Base-by-base conservation (phyloP, 306 rosid genomes). In the Fragaria ananassa region DNA sequence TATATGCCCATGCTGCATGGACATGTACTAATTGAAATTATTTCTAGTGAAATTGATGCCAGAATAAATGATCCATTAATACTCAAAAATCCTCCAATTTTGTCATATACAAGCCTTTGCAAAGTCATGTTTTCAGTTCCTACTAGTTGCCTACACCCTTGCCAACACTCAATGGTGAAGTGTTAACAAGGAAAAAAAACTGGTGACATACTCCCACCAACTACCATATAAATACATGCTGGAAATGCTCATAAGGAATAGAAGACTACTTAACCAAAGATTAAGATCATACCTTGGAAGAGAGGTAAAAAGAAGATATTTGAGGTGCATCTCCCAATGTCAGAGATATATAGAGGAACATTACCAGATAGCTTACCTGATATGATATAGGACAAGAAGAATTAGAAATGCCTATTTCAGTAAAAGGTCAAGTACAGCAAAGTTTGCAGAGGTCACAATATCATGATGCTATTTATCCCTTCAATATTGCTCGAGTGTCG, bases 331-430 rank as follows among this genome's bases (percentile, higher is more conserved):
- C 95, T 81, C 98, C 98, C 92, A 94, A 82, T 66, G 97, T 88
- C 79, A 90, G 84, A 23, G 97, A 94, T 86, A 94, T 84, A 75
- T 94, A 94, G 72, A 90, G 92, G 82, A 94, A 94, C 98, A 94
- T 94, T 71, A 90, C 97, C 74, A 94, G 83, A 83, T 94, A 94
- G 96, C 98, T 94, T 65, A 89, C 90, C 98, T 94, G 89, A 74
- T 74, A 85, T 71, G 51, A 79, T 25, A 66, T 83, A 35, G 50
- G 57, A 89, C 62, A 76, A 54, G 56, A 80, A 56, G 19, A 3
- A 78, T 21, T 8, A 45, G 10, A 78, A 71, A 58, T 34, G 56
- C 17, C 17, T 23, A 49, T 53, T 66, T 47, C 57, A 19, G 65
- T 11, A 53, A 12, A 65, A 78, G 37, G 34, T 31, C 53, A 80